phyloP scores from a whole-genome alignment of 2,329 filamentous ascomycete genomes.

The Talaromyces amestolkiae region DNA sequence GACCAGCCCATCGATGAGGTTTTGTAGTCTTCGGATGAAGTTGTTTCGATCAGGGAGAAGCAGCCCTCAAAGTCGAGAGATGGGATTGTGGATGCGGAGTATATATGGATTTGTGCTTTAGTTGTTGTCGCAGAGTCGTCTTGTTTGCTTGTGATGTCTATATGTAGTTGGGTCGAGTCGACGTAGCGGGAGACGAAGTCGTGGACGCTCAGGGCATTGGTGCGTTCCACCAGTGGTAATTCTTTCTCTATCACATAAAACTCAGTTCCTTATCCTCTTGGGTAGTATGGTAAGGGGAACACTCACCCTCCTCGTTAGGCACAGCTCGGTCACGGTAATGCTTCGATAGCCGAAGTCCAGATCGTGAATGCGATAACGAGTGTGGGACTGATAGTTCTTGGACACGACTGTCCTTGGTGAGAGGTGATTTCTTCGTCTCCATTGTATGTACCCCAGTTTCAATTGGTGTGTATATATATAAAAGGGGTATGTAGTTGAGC shows the following conservation, averaged over 20 bases:
- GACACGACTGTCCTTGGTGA: background rate
- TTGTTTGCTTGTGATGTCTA: slow-evolving; percentile 15
- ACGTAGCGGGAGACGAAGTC: slow-evolving; percentile 37
- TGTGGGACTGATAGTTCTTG: slow-evolving; percentile 5
- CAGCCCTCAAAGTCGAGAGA: slow-evolving; percentile 48
- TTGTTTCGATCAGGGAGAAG: slow-evolving; percentile 53
- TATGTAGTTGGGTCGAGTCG: slow-evolving; percentile 17
- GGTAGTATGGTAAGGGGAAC: background rate
- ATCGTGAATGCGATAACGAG: slow-evolving; percentile 15
- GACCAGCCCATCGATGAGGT: slow-evolving; percentile 56
- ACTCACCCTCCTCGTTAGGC: slow-evolving; percentile 6
- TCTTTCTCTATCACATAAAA: background rate
- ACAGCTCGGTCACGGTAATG: slow-evolving; percentile 17
- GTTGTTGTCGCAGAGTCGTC: background rate
- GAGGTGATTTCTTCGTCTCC: background rate
- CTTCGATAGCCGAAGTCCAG: slow-evolving; percentile 15
- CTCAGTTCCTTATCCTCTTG: background rate
- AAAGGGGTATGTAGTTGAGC: background rate
- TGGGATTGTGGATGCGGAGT: slow-evolving; percentile 39
- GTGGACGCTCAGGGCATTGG: slow-evolving; percentile 40
- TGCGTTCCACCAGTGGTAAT: slow-evolving; percentile 39
- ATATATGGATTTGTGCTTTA: slow-evolving; percentile 29
- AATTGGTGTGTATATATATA: background rate
- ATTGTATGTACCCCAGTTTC: background rate
- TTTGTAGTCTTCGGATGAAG: slow-evolving; percentile 54